Base-by-base conservation (phyloP, 805 yeast genomes). In the Suhomyces sp. region DNA sequence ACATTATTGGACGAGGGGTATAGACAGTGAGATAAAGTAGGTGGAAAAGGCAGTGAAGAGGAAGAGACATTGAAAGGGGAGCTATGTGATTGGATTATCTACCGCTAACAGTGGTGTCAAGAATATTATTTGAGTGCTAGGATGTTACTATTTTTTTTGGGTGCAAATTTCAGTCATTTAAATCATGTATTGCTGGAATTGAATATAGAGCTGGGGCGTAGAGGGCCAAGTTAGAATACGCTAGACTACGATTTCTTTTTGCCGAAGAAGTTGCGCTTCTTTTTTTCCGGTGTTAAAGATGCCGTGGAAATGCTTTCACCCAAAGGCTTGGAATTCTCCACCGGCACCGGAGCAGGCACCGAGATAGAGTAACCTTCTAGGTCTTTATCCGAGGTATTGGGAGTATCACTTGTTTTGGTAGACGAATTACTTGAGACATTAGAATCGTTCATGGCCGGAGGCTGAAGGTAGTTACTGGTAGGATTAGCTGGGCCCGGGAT, bases 191-290 rank as follows among this genome's bases (percentile, higher is more conserved):
- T 37, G 5, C 40, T 41, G 13, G 31, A 27, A 10, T 44, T 29
- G 46, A 20, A 17, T 25, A 9, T 31, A 31, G 35, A 31, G 9
- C 17, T 31, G 31, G 13, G 12, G 6, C 24, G 13, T 27, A 12
- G 2, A 35, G 9, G n/a, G 5, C 40, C 4, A 7, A 6, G 20
- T 15, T 35, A 10, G 4, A 15, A 7, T 15, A 35, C 12, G 20
- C 19, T 35, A 35, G 19, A 35, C 19, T 37, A 37, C 41, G 20
- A 17, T 27, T 49, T 50, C 44, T 46, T 51, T 35, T 46, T 52
- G 13, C 58, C 56, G 43, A 55, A 55, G 21, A 55, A 48, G 8
- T 54, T 51, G 37, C 51, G 51, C 49, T 55, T 55, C 49, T 52
- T 52, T 12, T 39, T 46, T 15, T 48, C 49, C n/a, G 19, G 25